Evolutionary conservation across 371 early-diverging fungal genomes (phyloP), one percentile per base, ranked within the genome.

Genomic region (Scutellospora calospora): DNA sequence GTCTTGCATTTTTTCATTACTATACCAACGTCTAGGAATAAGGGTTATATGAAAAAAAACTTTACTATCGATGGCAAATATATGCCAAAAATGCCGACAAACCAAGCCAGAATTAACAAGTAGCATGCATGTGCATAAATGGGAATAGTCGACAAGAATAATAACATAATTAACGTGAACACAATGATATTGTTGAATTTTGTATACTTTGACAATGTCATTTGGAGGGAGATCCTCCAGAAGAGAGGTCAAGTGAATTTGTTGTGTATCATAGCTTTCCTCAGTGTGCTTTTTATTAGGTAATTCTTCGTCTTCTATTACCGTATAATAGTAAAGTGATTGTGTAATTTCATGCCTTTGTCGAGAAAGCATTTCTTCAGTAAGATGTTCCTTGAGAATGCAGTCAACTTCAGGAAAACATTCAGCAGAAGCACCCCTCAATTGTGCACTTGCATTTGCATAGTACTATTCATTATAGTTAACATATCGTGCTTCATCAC

Each of bases 11-110:
- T 65, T 65, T 65, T 65, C 35, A 5, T 65, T 65, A 2, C 11
- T 54, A 65, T 68, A 66, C 66, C 66, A 66, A 3, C 45, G 27
- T 25, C 66, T 68, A 45, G 69, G 49, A 68, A 68, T 49, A n/a
- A 68, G 18, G 20, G 69, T 31, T 22, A 68, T 45, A 22, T 68
- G 49, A 68, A 68, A 68, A 27, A 31, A 31, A 11, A 41, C 69
- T 22, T 45, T 49, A 45, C 33, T 49, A 45, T 11, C 18, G 22
- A 41, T 41, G 4, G 45, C 38, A 14, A 66, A 35, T 62, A 62
- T n/a, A 27, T 62, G 22, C 22, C 22, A 62, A 66, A 35, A 66
- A 22, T 68, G 69, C 8, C 49, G 38, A 45, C 49, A 68, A 41
- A 68, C 41, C 49, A 68, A n/a, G 1, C 69, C 49, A 25, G 14